Percentiles rank a stretch among this genome's conserved stretches.
Evolutionary conservation across 805 yeast species (phyloP).

Genomic region (Kodamaea nitidulidarum): DNA sequence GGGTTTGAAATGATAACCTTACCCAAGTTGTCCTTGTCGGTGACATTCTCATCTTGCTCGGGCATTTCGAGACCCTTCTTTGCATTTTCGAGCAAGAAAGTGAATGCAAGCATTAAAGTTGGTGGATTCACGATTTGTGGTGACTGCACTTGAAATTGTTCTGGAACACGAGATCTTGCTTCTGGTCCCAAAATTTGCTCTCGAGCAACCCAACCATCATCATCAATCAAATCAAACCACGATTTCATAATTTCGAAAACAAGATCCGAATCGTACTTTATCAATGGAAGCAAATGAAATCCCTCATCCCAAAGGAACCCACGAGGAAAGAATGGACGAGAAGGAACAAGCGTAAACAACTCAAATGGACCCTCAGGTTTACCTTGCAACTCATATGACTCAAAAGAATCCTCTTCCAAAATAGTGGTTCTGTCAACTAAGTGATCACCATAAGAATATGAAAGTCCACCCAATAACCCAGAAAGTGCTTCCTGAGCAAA

Average conservation of each 20-base stretch:
- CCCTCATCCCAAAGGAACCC: slow-evolving; percentile 99
- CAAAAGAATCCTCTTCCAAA: slow-evolving; percentile 67
- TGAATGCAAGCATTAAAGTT: slow-evolving; percentile 73
- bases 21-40: slow-evolving; percentile 32
- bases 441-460: slow-evolving; percentile 81
- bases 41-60: slow-evolving; percentile 15
- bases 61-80: slow-evolving; percentile 10
- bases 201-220: slow-evolving; percentile 94
- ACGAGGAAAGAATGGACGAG: slow-evolving; percentile 90
- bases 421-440: slow-evolving; percentile 70
- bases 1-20: slow-evolving; percentile 55
- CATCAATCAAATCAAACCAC: slow-evolving; percentile 85
- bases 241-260: slow-evolving; percentile 75
- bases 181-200: slow-evolving; percentile 93
- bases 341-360: slow-evolving; percentile 81
- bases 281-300: slow-evolving; percentile 78
- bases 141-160: slow-evolving; percentile 76
- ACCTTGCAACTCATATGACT: slow-evolving; percentile 49
- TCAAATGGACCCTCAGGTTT: slow-evolving; percentile 71
- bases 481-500: slow-evolving; percentile 82
- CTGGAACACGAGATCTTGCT: slow-evolving; percentile 83
- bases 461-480: slow-evolving; percentile 83
- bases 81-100: slow-evolving; percentile 44
- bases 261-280: slow-evolving; percentile 79
- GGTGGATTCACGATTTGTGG: slow-evolving; percentile 95